These are phyloP conservation scores for Alternaria sp. DNA, from an alignment of 2,329 filamentous ascomycete genomes.

Conservation along the genomic window DNA sequence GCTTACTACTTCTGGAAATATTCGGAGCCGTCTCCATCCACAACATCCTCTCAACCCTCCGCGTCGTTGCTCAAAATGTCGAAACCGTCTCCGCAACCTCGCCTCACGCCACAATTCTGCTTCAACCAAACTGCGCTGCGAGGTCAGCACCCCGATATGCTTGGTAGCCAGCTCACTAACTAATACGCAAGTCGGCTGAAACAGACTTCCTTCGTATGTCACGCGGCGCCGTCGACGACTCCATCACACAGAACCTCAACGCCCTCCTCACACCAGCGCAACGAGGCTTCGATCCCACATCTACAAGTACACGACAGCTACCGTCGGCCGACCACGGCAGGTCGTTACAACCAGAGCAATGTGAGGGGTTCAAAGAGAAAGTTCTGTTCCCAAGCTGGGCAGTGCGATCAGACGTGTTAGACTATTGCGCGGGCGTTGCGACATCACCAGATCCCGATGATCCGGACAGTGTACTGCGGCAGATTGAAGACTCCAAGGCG, in stretches of 20 bases:
- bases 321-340: conserved; percentile 56
- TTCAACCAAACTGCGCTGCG: conserved; percentile 61
- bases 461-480: conserved; percentile 74
- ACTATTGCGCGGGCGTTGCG: conserved; percentile 88
- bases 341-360: conserved; percentile 69
- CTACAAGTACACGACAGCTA: conserved; percentile 71
- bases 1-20: conserved; percentile 45
- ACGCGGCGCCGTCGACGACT: conserved; percentile 85
- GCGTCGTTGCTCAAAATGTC: conserved; percentile 47
- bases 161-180: conserved; percentile 42
- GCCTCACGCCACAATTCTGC: conserved; percentile 60
- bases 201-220: conserved; percentile 91
- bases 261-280: conserved; percentile 79
- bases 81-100: conserved; percentile 52
- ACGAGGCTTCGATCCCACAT: conserved; percentile 78
- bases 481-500: conserved; percentile 74
- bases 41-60: conserved; percentile 13
- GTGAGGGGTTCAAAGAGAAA: conserved; percentile 74
- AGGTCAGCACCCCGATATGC: conserved; percentile 47
- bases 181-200: conserved; percentile 37
- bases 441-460: conserved; percentile 88
- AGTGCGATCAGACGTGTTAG: conserved; percentile 79
- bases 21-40: conserved; percentile 23
- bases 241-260: conserved; percentile 92
- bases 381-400: conserved; percentile 92